Percentiles rank a stretch among this genome's conserved stretches.
Conservation (phyloP, 306 rosid species). For the Neltuma alba region DNA sequence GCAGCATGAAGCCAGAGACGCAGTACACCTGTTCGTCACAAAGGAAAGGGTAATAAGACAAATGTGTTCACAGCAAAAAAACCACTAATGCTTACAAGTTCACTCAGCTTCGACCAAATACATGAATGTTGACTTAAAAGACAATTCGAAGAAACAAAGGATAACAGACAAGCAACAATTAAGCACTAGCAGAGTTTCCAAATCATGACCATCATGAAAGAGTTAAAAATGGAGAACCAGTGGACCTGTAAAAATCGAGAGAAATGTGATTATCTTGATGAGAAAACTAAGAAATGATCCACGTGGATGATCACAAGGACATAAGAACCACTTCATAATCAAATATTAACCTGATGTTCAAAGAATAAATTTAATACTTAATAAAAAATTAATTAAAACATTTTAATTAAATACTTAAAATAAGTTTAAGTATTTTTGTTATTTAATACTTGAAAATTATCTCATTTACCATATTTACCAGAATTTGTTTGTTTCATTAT, state of each 20-base stretch:
- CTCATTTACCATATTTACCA: too few species aligned
- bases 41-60: constrained; percentile 27
- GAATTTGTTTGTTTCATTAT: too few species aligned
- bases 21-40: constrained; percentile 84
- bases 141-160: too few species aligned
- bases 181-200: constrained; percentile 86
- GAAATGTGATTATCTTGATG: constrained; percentile 36
- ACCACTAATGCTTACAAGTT: background rate
- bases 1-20: too few species aligned
- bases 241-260: constrained; percentile 72
- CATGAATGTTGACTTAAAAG: too few species aligned
- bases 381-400: too few species aligned
- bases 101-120: constrained; percentile 19
- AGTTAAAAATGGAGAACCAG: constrained; percentile 99
- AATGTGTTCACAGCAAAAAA: constrained; percentile 3
- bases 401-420: too few species aligned
- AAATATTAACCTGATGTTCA: too few species aligned
- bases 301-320: too few species aligned
- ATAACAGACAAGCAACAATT: constrained; percentile 24
- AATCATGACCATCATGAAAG: constrained; percentile 99
- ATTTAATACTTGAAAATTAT: too few species aligned
- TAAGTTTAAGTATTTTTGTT: too few species aligned
- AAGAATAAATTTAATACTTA: too few species aligned
- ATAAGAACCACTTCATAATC: background rate
- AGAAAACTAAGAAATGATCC: background rate